Evolutionary conservation across 768 basidiomycete genomes (phyloP), one percentile per base, ranked within the genome.

Genomic region (Sutorius australiensis): DNA sequence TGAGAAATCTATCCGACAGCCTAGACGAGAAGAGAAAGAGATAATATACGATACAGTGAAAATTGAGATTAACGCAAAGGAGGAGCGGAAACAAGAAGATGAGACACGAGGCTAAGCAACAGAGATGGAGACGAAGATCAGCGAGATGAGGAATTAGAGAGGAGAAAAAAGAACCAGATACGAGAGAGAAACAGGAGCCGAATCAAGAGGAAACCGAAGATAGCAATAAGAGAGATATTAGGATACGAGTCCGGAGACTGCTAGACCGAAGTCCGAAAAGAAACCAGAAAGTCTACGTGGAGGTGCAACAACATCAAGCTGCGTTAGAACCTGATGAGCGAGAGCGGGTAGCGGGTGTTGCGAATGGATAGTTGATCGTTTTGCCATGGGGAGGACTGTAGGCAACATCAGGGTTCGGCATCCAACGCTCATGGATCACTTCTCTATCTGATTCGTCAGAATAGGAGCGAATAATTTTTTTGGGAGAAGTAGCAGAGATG

Each of bases 371-470:
- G 36, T 64, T 61, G 33, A 64, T 51, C 3, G 64, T 33, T 41
- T 67, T 70, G 30, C 74, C 67, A 4, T 61, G 66, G 17, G 72
- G 74, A 8, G 74, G 74, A 38, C 74, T 69, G 48, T 69, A 67
- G 34, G 69, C 68, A 48, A 69, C 32, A 21, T 69, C 66, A 37
- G 67, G 61, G 30, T 78, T 76, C 13, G 86, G 86, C 41, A 86
- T 72, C 86, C 86, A 87, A 55, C 82, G 78, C 63, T 86, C 79
- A 54, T 80, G 83, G 40, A 83, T 80, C 66, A 74, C 72, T 57
- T 79, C 73, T 59, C 68, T 69, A 53, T 72, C 72, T 57, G 84
- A 86, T 72, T 86, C 84, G 63, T 87, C 86, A 49, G 83, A 83
- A 55, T 80, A 75, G 32, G 83, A 80, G 48, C 84, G 80, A 46